Percentiles rank a stretch among this genome's conserved stretches.
phyloP scores from a whole-genome alignment of 331 rosid species.

The Stylosanthes scabra region DNA sequence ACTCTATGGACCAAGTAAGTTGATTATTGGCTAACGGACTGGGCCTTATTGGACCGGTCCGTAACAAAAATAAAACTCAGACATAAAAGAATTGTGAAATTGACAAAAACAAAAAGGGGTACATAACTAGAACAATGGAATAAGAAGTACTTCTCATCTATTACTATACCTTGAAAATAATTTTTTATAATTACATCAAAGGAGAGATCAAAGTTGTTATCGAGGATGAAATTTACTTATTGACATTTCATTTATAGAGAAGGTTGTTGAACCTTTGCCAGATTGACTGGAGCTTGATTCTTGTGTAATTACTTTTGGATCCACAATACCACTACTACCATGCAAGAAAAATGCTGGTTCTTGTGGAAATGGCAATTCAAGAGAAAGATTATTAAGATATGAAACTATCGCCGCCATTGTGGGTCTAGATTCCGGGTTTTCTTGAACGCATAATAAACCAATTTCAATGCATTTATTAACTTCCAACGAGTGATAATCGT shows the following conservation, averaged over 20 bases:
- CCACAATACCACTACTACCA: not conserved
- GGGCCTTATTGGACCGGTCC: too few species aligned
- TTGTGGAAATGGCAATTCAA: constrained; percentile 2
- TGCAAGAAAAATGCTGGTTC: constrained; percentile 10
- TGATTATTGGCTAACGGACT: too few species aligned
- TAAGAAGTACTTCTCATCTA: too few species aligned
- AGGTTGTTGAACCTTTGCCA: not conserved
- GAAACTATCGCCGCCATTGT: constrained; percentile 37
- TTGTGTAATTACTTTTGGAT: not conserved
- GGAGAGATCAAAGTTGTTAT: not conserved
- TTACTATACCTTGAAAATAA: too few species aligned
- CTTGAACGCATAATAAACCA: constrained; percentile 29
- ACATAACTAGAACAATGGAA: too few species aligned
- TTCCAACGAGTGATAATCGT: not conserved
- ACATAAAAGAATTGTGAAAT: too few species aligned
- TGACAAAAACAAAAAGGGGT: too few species aligned
- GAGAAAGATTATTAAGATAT: constrained; percentile 23
- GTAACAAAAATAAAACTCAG: too few species aligned
- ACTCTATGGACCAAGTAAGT: too few species aligned
- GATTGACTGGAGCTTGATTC: not conserved
- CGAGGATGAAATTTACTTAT: constrained; percentile 11
- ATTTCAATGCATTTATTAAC: constrained; percentile 1
- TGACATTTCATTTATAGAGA: constrained; percentile 24
- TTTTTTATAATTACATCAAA: too few species aligned
- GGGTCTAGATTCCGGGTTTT: constrained; percentile 26